phyloP scores from a whole-genome alignment of 352 stramenopile species.

The Globisporangium lucens region DNA sequence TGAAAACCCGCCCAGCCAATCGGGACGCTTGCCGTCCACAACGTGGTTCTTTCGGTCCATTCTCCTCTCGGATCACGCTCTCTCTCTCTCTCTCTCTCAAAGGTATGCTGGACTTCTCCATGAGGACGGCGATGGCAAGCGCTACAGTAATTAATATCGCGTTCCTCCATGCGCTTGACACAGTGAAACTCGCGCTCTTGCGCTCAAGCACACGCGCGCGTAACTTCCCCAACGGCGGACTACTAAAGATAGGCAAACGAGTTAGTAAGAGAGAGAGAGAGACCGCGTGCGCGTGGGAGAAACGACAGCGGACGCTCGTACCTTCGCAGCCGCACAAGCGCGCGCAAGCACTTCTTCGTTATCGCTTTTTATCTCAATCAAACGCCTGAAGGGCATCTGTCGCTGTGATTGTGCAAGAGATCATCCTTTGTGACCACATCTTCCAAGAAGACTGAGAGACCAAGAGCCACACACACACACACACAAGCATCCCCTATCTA shows the following conservation, averaged over 20 bases:
- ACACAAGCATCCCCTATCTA: not conserved
- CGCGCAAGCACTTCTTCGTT: not conserved
- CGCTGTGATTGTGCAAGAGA: not conserved
- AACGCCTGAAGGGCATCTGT: not conserved
- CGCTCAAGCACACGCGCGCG: not conserved
- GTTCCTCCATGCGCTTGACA: not conserved
- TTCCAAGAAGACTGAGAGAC: not conserved
- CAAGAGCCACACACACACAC: not conserved
- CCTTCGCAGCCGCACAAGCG: not conserved
- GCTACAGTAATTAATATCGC: too few relatives aligned
- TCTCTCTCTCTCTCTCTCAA: not conserved
- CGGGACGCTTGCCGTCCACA: not conserved
- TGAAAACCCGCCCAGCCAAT: constrained; percentile 2
- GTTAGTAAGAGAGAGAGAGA: not conserved
- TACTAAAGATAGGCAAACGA: constrained; percentile 8
- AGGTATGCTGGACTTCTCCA: not conserved
- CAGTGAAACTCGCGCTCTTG: not conserved
- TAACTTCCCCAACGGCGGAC: constrained; percentile 5
- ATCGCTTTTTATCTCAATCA: not conserved
- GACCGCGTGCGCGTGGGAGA: not conserved
- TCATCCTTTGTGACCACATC: not conserved
- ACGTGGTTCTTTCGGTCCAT: not conserved
- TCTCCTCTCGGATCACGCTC: not conserved
- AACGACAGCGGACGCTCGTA: not conserved
- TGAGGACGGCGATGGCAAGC: not conserved